Conservation (phyloP, 2,329 filamentous ascomycete genomes). For the Aureobasidium sp. region DNA sequence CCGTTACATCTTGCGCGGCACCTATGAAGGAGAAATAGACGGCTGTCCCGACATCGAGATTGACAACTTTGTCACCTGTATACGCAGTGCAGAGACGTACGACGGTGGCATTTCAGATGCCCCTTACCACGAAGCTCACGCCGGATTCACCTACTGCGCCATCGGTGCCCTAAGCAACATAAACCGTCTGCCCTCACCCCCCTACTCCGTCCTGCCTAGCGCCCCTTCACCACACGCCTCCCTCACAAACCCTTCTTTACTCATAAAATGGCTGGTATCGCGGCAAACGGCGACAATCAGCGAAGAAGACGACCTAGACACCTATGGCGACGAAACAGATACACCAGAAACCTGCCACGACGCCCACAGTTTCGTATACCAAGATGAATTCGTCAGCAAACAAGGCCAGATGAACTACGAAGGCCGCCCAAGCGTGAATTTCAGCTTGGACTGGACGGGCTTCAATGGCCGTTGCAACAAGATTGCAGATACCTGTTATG, state of each 20-base stretch:
- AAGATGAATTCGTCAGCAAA: constrained; percentile 23
- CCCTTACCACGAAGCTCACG: constrained; percentile 73
- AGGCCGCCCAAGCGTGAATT: constrained; percentile 54
- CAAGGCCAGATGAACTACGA: constrained; percentile 23
- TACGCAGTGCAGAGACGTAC: constrained; percentile 63
- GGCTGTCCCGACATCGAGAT: constrained; percentile 67
- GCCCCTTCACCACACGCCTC: neutral
- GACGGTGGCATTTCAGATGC: constrained; percentile 78
- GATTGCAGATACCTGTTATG: constrained; percentile 88
- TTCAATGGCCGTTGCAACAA: constrained; percentile 92
- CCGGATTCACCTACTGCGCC: constrained; percentile 86
- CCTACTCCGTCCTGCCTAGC: neutral
- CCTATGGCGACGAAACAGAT: constrained; percentile 24
- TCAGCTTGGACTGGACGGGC: constrained; percentile 53
- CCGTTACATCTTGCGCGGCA: constrained; percentile 70
- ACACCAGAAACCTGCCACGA: constrained; percentile 34
- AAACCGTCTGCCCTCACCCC: constrained; percentile 44
- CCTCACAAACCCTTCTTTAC: constrained; percentile 28
- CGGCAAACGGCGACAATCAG: constrained; percentile 39
- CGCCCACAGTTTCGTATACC: constrained; percentile 31
- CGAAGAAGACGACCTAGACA: constrained; percentile 35
- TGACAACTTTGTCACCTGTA: constrained; percentile 59
- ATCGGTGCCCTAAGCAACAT: constrained; percentile 70
- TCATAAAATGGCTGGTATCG: constrained; percentile 39
- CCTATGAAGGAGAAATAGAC: constrained; percentile 44